A percentile compares a stretch with the other conserved stretches of the same genome.
Evolutionary conservation across 345 rosid genomes (phyloP).

Genomic region (Eucalyptus marginata): DNA sequence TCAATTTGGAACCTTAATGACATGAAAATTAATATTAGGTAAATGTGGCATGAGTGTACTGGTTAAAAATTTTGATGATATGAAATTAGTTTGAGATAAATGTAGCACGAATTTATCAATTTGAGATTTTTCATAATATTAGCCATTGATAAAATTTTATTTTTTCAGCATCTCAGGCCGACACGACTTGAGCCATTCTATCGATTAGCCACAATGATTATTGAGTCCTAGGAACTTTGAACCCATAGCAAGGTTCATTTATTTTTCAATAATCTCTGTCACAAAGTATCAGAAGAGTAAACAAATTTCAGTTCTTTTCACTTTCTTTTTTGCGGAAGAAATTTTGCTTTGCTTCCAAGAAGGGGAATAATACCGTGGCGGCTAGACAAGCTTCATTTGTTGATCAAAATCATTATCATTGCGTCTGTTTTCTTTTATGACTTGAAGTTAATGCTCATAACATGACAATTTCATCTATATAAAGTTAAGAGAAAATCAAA

Average conservation of each 20-base stretch:
- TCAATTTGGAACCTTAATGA: neutral
- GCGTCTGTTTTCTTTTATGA: neutral
- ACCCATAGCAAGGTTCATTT: neutral
- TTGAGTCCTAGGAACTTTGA: neutral
- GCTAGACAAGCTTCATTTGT: neutral
- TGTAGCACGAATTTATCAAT: fast-evolving
- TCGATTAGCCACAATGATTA: neutral
- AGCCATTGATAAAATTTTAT: neutral
- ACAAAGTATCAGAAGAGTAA: neutral
- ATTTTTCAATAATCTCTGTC: neutral
- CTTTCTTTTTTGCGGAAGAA: neutral
- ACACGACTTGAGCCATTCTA: neutral
- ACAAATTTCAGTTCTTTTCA: neutral
- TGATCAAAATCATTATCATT: neutral
- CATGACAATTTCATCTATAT: neutral
- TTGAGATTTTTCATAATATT: neutral
- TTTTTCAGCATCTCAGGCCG: neutral
- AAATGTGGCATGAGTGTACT: fast-evolving
- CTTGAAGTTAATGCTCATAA: neutral
- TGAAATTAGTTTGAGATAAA: neutral
- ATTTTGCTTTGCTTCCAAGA: neutral
- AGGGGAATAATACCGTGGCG: neutral
- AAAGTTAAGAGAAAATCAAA: neutral
- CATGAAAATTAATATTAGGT: neutral
- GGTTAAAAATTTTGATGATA: fast-evolving